Evolutionary conservation across 805 yeast genomes (phyloP).

Genomic region (Nakazawaea wickerhamii): DNA sequence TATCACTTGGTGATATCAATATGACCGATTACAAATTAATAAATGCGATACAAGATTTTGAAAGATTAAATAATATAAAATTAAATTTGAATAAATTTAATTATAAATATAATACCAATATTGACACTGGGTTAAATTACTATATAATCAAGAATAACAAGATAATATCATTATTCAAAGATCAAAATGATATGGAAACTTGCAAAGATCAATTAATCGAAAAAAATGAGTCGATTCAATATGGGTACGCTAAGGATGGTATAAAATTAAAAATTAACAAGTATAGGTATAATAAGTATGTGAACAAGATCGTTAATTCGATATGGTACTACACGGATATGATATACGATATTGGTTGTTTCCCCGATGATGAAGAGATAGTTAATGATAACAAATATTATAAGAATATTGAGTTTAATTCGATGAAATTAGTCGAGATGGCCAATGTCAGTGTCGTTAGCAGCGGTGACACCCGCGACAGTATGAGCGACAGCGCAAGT

Average conservation of each 20-base stretch:
- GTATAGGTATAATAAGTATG: background rate
- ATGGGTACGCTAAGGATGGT: background rate
- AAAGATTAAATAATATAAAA: background rate
- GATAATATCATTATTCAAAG: background rate
- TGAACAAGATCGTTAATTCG: background rate
- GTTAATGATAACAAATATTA: background rate
- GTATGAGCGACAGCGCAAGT: no score
- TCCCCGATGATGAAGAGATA: background rate
- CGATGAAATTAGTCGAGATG: no score
- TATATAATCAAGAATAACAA: background rate
- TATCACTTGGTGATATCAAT: no score
- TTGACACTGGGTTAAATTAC: background rate
- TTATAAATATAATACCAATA: background rate
- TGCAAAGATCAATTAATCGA: background rate
- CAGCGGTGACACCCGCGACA: no score
- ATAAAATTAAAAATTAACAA: background rate
- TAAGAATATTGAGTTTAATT: no score
- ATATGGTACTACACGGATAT: slow-evolving; percentile 1
- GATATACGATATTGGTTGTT: slow-evolving; percentile 5
- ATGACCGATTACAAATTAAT: background rate
- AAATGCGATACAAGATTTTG: slow-evolving; percentile 1
- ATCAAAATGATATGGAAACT: background rate
- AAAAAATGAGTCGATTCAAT: background rate
- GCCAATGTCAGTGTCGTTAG: no score
- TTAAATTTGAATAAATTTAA: background rate